These are phyloP conservation scores for Haplosporangium sp. DNA, from an alignment of 371 early-diverging fungal genomes.

Conservation along the genomic window DNA sequence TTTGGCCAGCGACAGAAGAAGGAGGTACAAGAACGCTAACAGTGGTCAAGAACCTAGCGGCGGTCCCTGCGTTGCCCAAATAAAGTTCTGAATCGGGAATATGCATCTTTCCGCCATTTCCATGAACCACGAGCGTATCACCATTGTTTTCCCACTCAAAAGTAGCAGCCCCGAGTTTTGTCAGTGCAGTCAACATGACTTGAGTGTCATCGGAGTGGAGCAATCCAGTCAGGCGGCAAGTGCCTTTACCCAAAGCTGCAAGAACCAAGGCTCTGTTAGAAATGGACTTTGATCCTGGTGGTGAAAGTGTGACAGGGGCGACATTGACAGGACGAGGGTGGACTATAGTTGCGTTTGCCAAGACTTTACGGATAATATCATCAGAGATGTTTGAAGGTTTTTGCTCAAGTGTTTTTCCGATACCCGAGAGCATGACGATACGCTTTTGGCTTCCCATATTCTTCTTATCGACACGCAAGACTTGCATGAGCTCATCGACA, in stretches of 20 bases:
- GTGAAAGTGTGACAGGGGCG: slow-evolving; percentile 73
- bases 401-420: slow-evolving; percentile 89
- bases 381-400: slow-evolving; percentile 88
- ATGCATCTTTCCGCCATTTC: slow-evolving; percentile 81
- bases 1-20: slow-evolving; percentile 45
- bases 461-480: slow-evolving; percentile 97
- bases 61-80: slow-evolving; percentile 98
- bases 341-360: slow-evolving; percentile 86
- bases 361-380: slow-evolving; percentile 82
- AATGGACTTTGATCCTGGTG: slow-evolving; percentile 97
- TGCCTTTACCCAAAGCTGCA: slow-evolving; percentile 91
- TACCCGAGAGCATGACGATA: slow-evolving; percentile 87
- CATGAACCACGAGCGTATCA: slow-evolving; percentile 87
- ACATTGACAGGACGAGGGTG: slow-evolving; percentile 66
- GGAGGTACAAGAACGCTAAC: slow-evolving; percentile 83
- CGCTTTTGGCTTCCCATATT: slow-evolving; percentile 93
- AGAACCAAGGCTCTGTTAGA: slow-evolving; percentile 95
- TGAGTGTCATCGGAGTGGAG: slow-evolving; percentile 98
- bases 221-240: slow-evolving; percentile 86
- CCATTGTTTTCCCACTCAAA: slow-evolving; percentile 95
- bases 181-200: slow-evolving; percentile 94
- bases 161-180: slow-evolving; percentile 86
- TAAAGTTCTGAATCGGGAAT: slow-evolving; percentile 87
- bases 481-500: slow-evolving; percentile 86
- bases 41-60: slow-evolving; percentile 95